Conservation (phyloP, 371 early-diverging fungal genomes). For the Syncephalis fuscata region DNA sequence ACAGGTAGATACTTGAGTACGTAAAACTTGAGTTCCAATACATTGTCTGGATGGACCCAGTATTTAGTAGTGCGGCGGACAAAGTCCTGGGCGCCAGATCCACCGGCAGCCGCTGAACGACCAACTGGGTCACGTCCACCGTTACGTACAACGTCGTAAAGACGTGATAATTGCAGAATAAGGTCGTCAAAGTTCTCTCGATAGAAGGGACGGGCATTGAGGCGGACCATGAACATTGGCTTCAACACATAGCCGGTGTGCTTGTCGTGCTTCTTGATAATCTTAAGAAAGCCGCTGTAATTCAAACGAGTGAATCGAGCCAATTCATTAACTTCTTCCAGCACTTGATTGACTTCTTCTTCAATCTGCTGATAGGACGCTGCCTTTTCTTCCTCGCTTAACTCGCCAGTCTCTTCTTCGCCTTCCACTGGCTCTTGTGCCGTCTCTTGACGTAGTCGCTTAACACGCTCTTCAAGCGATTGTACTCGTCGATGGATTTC, state of each 20-base stretch:
- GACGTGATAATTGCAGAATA: constrained; percentile 72
- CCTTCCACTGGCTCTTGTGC: too few relatives aligned
- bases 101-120: constrained; percentile 36
- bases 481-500: constrained; percentile 72
- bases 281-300: constrained; percentile 91
- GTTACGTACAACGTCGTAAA: constrained; percentile 77
- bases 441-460: constrained; percentile 11
- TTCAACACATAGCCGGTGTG: constrained; percentile 71
- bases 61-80: constrained; percentile 87
- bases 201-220: constrained; percentile 79
- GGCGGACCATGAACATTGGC: constrained; percentile 71
- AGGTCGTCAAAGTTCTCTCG: constrained; percentile 81
- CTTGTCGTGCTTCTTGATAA: constrained; percentile 96
- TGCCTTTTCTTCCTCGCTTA: constrained; percentile 23
- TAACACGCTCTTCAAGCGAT: constrained; percentile 46
- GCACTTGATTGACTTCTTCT: constrained; percentile 63
- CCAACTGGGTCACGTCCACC: constrained; percentile 36
- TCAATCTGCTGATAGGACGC: constrained; percentile 29
- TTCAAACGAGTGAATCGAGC: constrained; percentile 88
- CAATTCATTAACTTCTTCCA: constrained; percentile 78
- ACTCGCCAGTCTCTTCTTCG: constrained; percentile 21
- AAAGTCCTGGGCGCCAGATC: constrained; percentile 45
- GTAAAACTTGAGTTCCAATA: constrained; percentile 85
- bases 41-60: constrained; percentile 98
- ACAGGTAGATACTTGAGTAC: constrained; percentile 94